Evolutionary conservation across 2,329 filamentous ascomycete species (phyloP), one percentile per base, ranked within the genome.

Genomic region (Knufia petricola): DNA sequence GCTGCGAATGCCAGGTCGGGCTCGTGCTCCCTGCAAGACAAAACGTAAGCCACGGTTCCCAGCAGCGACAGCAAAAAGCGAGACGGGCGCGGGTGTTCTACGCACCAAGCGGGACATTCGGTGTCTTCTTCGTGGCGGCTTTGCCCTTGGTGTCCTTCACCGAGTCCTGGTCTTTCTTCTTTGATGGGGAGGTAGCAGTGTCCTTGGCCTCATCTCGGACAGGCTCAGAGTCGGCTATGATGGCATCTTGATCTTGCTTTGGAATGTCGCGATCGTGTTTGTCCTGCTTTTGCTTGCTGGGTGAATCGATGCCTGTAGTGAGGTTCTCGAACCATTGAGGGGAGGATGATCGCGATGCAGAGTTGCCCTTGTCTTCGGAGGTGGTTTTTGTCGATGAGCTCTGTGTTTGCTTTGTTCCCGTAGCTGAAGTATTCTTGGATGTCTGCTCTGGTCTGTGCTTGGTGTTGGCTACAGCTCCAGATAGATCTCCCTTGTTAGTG

Each of bases 211-310:
- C 51, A 23, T 53, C 53, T 24, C 53, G 41, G 12, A 53, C 51
- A 17, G 24, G 36, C 38, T 55, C 43, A 38, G 44, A 49, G 20
- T 55, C 51, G 39, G 48, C 53, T 4, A 53, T 51, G 21, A 55
- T 55, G 23, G 45, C 45, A 21, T 55, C 53, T 45, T 53, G 46
- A 39, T 51, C 41, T 43, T 51, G 52, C 48, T 52, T 51, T 20
- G n/a, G n/a, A n/a, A n/a, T n/a, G n/a, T n/a, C n/a, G n/a, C n/a
- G n/a, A n/a, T n/a, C n/a, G n/a, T n/a, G n/a, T n/a, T n/a, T n/a
- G n/a, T n/a, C n/a, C n/a, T n/a, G 52, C 41, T 34, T 46, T 20
- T 15, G 26, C 19, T 13, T 9, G 19, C 12, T 36, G 20, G n/a
- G n/a, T 24, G 21, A 17, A 17, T 46, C 30, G 10, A 40, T 40